phyloP scores from a whole-genome alignment of 1,284 basidiomycete genomes.

The Malassezia nana region DNA sequence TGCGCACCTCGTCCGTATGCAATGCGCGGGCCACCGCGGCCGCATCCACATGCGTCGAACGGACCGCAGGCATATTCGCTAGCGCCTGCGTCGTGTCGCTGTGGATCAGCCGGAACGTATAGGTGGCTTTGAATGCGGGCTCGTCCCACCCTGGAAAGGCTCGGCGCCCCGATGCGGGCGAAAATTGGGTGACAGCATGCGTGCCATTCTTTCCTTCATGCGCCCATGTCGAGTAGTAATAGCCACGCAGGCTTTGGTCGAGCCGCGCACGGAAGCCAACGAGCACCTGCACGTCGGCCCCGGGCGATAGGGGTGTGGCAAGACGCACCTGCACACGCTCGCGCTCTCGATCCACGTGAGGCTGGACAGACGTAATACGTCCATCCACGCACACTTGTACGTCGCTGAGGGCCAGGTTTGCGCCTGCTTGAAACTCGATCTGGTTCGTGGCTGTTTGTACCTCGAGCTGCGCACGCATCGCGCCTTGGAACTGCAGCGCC shows the following conservation, averaged over 20 bases:
- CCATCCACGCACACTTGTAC: constrained; percentile 58
- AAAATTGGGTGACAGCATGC: constrained; percentile 45
- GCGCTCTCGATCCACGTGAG: constrained; percentile 47
- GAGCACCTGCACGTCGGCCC: constrained; percentile 16
- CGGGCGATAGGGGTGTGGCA: constrained; percentile 9
- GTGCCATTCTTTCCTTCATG: constrained; percentile 48
- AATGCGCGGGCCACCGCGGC: constrained; percentile 17
- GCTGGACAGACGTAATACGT: constrained; percentile 52
- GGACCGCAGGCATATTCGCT: constrained; percentile 62
- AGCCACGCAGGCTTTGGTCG: constrained; percentile 21
- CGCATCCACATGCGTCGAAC: constrained; percentile 1
- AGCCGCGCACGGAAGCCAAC: constrained; percentile 21
- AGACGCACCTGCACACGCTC: constrained; percentile 21
- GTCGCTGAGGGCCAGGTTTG: constrained; percentile 59
- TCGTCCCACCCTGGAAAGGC: constrained; percentile 67
- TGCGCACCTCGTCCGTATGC: constrained; percentile 57
- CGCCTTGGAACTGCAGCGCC: constrained; percentile 62
- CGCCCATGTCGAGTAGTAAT: constrained; percentile 30
- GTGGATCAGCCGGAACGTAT: constrained; percentile 68
- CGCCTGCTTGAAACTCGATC: constrained; percentile 50
- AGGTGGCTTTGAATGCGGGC: constrained; percentile 84
- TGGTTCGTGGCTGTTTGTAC: constrained; percentile 57
- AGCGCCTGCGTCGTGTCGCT: constrained; percentile 57
- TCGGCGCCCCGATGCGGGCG: constrained; percentile 70
- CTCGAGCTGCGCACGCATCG: constrained; percentile 66